Evolutionary conservation across 306 rosid genomes (phyloP), one percentile per base, ranked within the genome.

Genomic region (Quercus aquifolioides): DNA sequence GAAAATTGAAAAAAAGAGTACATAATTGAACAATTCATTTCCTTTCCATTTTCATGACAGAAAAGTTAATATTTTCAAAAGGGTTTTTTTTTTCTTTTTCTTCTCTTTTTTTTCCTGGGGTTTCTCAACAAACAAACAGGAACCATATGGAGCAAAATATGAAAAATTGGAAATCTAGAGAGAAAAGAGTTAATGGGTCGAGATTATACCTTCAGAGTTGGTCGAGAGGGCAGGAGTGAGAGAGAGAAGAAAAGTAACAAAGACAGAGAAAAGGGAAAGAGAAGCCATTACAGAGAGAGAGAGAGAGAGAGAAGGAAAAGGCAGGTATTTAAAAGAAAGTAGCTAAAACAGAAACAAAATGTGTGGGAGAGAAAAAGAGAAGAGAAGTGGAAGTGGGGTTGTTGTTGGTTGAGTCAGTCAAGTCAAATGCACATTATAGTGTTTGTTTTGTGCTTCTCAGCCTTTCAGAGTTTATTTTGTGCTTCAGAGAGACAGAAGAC

Each of bases 181-280:
- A 21, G 13, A 13, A 70, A 18, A 19, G 6, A 62, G 55, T 46
- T 41, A 43, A 41, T 56, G 75, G 58, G 28, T 20, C 17, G 30
- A 6, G 9, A 55, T 25, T 83, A 88, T 83, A 88, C 91, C 91
- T 88, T 88, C 87, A 64, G 87, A 78, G 71, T 88, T 83, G 18
- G 91, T 83, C 9, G 89, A 83, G 75, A 81, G 20, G 41, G 78
- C 78, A 77, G 83, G 86, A 6, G 89, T 76, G 46, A 85, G 55
- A 60, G 64, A 73, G n/a, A 83, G 49, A 49, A 80, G 77, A 72
- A 81, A 76, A 65, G 80, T 15, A 60, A 86, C 74, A 21, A 82
- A 71, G 73, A 76, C 12, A 38, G 58, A 64, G 23, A 74, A 13
- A 14, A 76, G 21, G 68, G 79, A 55, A 26, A 74, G 81, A 55